A percentile compares a stretch with the other conserved stretches of the same genome.
Evolutionary conservation across 1,284 basidiomycete species (phyloP).

Genomic region (Boletus semigastroideus): DNA sequence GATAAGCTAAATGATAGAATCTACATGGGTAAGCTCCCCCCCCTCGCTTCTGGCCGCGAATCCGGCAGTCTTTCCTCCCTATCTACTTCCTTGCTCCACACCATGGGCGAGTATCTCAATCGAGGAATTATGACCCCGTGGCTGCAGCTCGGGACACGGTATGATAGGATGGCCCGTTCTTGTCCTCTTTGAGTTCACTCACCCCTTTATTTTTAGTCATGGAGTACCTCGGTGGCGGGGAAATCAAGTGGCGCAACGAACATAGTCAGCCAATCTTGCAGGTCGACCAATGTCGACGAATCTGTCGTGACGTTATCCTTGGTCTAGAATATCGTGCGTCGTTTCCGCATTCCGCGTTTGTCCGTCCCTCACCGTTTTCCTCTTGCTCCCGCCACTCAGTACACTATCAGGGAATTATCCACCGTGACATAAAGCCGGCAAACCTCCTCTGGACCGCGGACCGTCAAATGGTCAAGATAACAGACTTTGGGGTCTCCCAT

Average conservation of each 20-base stretch:
- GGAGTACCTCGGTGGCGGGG: constrained; percentile 94
- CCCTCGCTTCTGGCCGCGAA: constrained; percentile 11
- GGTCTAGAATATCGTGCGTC: constrained; percentile 90
- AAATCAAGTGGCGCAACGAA: constrained; percentile 83
- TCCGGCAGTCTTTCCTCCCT: constrained; percentile 16
- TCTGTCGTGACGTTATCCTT: constrained; percentile 89
- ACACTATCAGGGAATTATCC: constrained; percentile 97
- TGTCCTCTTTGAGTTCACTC: constrained; percentile 13
- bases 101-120: constrained; percentile 18
- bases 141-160: constrained; percentile 31
- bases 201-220: constrained; percentile 59
- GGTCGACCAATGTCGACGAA: constrained; percentile 80
- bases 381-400: constrained; percentile 47
- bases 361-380: constrained; percentile 7
- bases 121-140: constrained; percentile 35
- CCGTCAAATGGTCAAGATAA: constrained; percentile 90
- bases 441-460: constrained; percentile 91
- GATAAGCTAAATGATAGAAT: constrained; percentile 89
- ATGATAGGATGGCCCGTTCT: constrained; percentile 27
- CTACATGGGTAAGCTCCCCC: constrained; percentile 76
- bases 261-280: constrained; percentile 73
- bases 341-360: constrained; percentile 4
- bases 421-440: constrained; percentile 98
- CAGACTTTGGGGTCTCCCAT: constrained; percentile 96
- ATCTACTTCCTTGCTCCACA: constrained; percentile 22